Evolutionary conservation across 164 flowering plant genomes (phyloP), one percentile per base, ranked within the genome.

Genomic region (Euptelea pleiosperma): DNA sequence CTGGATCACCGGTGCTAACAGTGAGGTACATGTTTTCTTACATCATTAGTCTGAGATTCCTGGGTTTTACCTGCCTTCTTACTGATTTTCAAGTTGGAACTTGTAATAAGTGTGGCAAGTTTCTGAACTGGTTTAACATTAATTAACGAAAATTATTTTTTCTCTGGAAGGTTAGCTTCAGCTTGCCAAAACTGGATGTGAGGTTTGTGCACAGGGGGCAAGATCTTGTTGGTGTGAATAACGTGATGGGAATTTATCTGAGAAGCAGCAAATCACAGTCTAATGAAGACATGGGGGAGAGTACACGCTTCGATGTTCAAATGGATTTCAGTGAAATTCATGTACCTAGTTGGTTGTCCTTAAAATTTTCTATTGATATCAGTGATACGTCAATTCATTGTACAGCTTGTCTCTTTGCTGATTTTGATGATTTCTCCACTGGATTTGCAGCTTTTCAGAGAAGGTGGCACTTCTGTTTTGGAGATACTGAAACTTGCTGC

Each of bases 281-380:
- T 30, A 66, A 37, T 66, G 97, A 94, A 66, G 97, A 94, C 62
- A 69, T 75, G 7, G 93, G 96, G 61, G 97, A 94, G 74, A 81
- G 81, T 70, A 84, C 88, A 28, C 94, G 82, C 46, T 79, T 89
- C 67, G 96, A 94, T 64, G 61, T 89, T 73, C 96, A 90, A 71
- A 44, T 94, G 90, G 99, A 89, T 62, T 81, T 86, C 65, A 94
- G 90, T 69, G 96, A 87, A 78, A 91, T 94, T 78, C 90, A 91
- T 94, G 99, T 94, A 87, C 62, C 77, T 61, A 24, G 35, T 45
- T 65, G 30, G 25, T 61, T 63, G 24, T 28, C 18, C 22, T 52
- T 55, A 21, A 15, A 49, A 62, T 24, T 35, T 62, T 61, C 29
- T 55, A n/a, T 63, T 51, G 37, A 57, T 63, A 7, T 36, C 12